Base-by-base conservation (phyloP, 2,329 filamentous ascomycete genomes). In the Tolypocladium cylindrosporum region DNA sequence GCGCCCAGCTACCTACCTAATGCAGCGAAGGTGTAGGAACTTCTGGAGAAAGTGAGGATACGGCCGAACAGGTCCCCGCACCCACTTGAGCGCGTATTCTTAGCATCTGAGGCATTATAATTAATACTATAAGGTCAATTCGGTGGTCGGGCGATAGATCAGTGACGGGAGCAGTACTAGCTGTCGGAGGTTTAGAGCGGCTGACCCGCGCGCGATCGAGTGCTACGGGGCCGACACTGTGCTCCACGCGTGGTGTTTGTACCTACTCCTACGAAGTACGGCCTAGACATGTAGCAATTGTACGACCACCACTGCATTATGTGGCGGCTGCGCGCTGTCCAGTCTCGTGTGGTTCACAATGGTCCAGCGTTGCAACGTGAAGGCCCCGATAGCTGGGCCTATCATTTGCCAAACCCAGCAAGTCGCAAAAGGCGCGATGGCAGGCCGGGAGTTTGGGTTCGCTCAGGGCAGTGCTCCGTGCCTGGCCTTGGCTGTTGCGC, bases 1-100 rank as follows among this genome's bases (percentile, higher is more conserved):
- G 10, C 48, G 37, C 5, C n/a, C 39, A 51, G 27, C 27, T 43
- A 62, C 60, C 60, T 62, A 56, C 61, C 61, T 59, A 61, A 59
- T 57, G 39, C 53, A 56, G 59, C 10, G 36, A 57, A 55, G 55
- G 37, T n/a, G 24, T 34, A 40, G 56, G 55, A 60, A 60, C 58
- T 62, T 61, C 53, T 57, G 48, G 52, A n/a, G 55, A 43, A 53
- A 1, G 39, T 51, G 16, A 45, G 42, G 8, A 19, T 19, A 14
- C 19, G 40, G 6, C 34, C 50, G 34, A 39, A 21, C 19, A 7
- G 19, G 11, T 27, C 5, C 9, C n/a, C 14, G n/a, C 51, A 27
- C 27, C 42, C 21, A 31, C 21, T 34, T 21, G 1, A 19, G 36
- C 24, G 8, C 31, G 9, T 16, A 19, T 14, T 34, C 2, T 13